These are phyloP conservation scores for Linnemannia schmuckeri DNA, from an alignment of 192 early-diverging fungal species.

Conservation along the genomic window DNA sequence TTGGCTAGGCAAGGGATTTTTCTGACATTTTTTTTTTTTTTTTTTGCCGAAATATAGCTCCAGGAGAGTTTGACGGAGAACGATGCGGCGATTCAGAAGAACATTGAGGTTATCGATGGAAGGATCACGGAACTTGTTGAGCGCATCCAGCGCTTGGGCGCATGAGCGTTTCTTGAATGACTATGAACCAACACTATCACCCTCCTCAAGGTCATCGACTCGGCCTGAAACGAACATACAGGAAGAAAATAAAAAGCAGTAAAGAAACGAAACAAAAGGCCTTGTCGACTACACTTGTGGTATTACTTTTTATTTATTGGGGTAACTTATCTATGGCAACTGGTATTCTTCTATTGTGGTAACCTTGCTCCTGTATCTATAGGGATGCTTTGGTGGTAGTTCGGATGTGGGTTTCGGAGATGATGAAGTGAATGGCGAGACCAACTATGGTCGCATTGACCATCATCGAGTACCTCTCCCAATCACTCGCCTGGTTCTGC, in stretches of 20 bases:
- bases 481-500: slow-evolving; percentile 22
- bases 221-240: background rate
- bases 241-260: background rate
- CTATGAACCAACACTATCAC: background rate
- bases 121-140: slow-evolving; percentile 75
- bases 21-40: background rate
- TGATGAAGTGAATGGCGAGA: slow-evolving; percentile 8
- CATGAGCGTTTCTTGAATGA: slow-evolving; percentile 14
- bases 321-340: no score
- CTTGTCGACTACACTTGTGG: no score
- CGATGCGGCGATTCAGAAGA: slow-evolving; percentile 68
- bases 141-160: slow-evolving; percentile 61
- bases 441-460: background rate
- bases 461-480: slow-evolving; percentile 23
- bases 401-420: slow-evolving; percentile 26
- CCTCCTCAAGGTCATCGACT: background rate
- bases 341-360: background rate
- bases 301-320: no score
- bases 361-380: background rate
- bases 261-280: no score
- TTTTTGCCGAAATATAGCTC: slow-evolving; percentile 53
- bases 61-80: slow-evolving; percentile 70
- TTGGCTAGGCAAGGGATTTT: no score
- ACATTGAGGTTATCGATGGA: slow-evolving; percentile 74
- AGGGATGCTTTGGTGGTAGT: background rate